Evolutionary conservation across 1,284 basidiomycete species (phyloP).

Genomic region (Ustilago sp.): DNA sequence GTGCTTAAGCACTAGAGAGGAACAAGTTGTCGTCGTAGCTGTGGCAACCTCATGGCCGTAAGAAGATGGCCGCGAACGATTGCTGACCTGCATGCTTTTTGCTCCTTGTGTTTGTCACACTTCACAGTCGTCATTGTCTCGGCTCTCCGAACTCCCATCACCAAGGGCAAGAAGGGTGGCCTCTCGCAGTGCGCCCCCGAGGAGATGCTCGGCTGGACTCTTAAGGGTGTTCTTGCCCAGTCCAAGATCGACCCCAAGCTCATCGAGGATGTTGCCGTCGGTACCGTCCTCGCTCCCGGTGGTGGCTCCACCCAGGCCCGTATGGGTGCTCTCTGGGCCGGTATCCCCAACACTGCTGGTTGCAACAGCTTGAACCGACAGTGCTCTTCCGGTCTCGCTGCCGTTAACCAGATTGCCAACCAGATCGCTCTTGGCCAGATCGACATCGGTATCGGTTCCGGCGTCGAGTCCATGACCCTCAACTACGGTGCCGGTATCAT

Average conservation of each 20-base stretch:
- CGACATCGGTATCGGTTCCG: slow-evolving; percentile 90
- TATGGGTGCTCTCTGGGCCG: slow-evolving; percentile 92
- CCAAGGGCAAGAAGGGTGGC: slow-evolving; percentile 90
- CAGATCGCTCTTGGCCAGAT: slow-evolving; percentile 75
- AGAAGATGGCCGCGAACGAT: not conserved
- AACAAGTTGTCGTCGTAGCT: not conserved
- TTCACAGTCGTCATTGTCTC: slow-evolving; percentile 82
- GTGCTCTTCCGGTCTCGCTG: slow-evolving; percentile 90
- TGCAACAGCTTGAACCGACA: slow-evolving; percentile 89
- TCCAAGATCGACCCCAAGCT: slow-evolving; percentile 80
- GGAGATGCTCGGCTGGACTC: slow-evolving; percentile 81
- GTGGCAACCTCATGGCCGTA: not conserved
- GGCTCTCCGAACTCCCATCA: slow-evolving; percentile 88
- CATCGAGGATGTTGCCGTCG: slow-evolving; percentile 81
- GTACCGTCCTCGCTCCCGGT: slow-evolving; percentile 91
- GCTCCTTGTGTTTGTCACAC: not conserved
- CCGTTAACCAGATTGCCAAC: slow-evolving; percentile 90
- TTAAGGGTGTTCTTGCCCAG: slow-evolving; percentile 68
- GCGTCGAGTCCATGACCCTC: slow-evolving; percentile 92
- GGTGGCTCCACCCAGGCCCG: slow-evolving; percentile 91
- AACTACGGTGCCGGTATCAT: slow-evolving; percentile 76
- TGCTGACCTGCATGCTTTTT: slow-evolving; percentile 5
- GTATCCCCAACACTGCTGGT: slow-evolving; percentile 77
- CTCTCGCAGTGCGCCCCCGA: slow-evolving; percentile 88
- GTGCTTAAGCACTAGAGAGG: no score